Evolutionary conservation across 176 grass and related monocot species (phyloP).

Genomic region (Carex cristatella): DNA sequence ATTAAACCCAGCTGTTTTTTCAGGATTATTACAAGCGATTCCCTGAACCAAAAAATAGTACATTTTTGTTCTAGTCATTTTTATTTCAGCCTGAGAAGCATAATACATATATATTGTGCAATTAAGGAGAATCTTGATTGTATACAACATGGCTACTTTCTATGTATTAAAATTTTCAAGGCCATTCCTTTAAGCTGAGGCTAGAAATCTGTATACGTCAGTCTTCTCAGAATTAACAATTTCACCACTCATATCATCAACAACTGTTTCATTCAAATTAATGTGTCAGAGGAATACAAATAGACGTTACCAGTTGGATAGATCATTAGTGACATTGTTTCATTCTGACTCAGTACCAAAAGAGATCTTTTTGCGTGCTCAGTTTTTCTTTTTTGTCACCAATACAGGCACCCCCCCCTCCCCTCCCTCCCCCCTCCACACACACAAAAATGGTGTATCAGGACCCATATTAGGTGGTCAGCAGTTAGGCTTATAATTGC

Average conservation of each 20-base stretch:
- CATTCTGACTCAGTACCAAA: background rate
- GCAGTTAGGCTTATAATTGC: background rate
- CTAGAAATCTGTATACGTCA: background rate
- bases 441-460: background rate
- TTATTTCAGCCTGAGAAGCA: background rate
- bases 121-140: background rate
- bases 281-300: background rate
- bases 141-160: background rate
- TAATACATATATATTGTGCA: background rate
- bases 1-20: background rate
- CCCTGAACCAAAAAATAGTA: background rate
- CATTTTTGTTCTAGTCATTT: background rate
- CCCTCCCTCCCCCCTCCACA: no score
- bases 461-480: no score
- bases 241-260: background rate
- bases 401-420: background rate
- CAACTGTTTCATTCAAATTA: slow-evolving; percentile 8
- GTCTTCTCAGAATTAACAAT: background rate
- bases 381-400: background rate
- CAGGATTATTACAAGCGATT: background rate
- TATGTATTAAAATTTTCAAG: background rate
- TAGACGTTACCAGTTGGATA: background rate
- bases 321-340: background rate
- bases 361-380: background rate
- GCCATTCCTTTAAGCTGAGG: background rate